These are phyloP conservation scores for Ilyonectria mors-panacis DNA, from an alignment of 2,329 filamentous ascomycete genomes.

Conservation along the genomic window DNA sequence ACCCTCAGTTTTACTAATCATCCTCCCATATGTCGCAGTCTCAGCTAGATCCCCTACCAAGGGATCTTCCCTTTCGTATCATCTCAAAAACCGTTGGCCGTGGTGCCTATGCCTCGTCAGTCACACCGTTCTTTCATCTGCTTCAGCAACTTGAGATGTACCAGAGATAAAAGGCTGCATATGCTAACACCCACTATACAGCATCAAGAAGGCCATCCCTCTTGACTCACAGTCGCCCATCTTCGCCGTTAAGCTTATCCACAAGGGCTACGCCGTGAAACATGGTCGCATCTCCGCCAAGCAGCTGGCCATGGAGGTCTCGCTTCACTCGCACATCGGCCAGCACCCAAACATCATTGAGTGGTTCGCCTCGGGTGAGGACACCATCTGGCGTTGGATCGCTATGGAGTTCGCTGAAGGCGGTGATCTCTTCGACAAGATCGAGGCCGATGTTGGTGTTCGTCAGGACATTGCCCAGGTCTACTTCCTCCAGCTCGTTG, in stretches of 20 bases:
- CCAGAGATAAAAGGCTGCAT: neutral
- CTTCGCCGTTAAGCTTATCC: conserved; percentile 98
- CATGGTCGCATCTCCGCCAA: conserved; percentile 90
- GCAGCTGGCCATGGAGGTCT: conserved; percentile 93
- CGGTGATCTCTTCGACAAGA: conserved; percentile 98
- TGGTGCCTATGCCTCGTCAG: conserved; percentile 96
- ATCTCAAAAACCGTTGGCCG: conserved; percentile 97
- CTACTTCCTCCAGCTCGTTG: conserved; percentile 93
- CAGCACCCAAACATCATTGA: conserved; percentile 95
- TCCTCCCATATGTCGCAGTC: conserved; percentile 74
- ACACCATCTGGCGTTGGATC: conserved; percentile 93
- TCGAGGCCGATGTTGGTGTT: conserved; percentile 97
- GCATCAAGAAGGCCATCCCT: conserved; percentile 94
- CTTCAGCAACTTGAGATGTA: neutral
- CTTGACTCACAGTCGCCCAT: conserved; percentile 78
- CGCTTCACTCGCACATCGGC: conserved; percentile 88
- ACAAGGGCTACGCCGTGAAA: conserved; percentile 93
- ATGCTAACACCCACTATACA: conserved; percentile 52
- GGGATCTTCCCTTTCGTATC: conserved; percentile 90
- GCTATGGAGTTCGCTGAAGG: conserved; percentile 98
- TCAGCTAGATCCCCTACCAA: conserved; percentile 89
- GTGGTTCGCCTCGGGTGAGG: conserved; percentile 90
- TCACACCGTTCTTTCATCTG: conserved; percentile 37
- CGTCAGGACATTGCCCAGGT: conserved; percentile 94
- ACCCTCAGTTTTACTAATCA: neutral